phyloP scores from a whole-genome alignment of 768 basidiomycete species.

The Psilocybe cyanescens region DNA sequence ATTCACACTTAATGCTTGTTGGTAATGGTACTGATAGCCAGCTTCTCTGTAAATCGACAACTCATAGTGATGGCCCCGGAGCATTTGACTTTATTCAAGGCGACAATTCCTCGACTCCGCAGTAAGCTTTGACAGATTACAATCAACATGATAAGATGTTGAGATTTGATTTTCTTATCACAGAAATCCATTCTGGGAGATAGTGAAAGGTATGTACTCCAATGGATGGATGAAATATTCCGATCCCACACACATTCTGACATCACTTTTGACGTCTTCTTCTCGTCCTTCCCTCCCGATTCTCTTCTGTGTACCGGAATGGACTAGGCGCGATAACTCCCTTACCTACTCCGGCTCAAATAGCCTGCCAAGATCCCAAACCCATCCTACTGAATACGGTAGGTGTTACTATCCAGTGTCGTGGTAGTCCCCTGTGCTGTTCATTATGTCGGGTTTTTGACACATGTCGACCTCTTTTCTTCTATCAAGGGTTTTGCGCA shows the following conservation, averaged over 20 bases:
- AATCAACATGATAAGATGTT: neutral
- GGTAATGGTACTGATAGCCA: constrained; percentile 2
- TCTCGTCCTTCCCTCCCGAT: constrained; percentile 1
- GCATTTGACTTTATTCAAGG: constrained; percentile 81
- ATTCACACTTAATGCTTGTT: neutral
- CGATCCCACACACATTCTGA: constrained; percentile 2
- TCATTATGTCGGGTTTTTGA: constrained; percentile 11
- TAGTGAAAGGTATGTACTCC: constrained; percentile 63
- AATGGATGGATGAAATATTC: neutral
- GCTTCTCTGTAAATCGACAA: neutral
- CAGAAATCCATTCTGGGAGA: constrained; percentile 81
- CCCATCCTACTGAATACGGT: constrained; percentile 80
- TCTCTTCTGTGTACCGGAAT: neutral
- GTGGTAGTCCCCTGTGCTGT: constrained; percentile 10
- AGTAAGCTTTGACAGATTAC: constrained; percentile 41
- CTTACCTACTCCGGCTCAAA: constrained; percentile 59
- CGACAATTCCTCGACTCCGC: constrained; percentile 59
- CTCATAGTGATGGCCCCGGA: constrained; percentile 76
- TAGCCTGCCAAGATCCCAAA: constrained; percentile 76
- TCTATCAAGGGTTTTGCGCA: constrained; percentile 62
- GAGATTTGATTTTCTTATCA: constrained; percentile 14
- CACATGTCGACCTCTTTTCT: constrained; percentile 15
- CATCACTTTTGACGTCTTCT: constrained; percentile 14
- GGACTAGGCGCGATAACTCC: constrained; percentile 64
- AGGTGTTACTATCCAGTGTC: constrained; percentile 25